Percentiles rank a stretch among this genome's conserved stretches.
Evolutionary conservation across 169 alveolate species (phyloP).

Genomic region (Eimeria sp.): DNA sequence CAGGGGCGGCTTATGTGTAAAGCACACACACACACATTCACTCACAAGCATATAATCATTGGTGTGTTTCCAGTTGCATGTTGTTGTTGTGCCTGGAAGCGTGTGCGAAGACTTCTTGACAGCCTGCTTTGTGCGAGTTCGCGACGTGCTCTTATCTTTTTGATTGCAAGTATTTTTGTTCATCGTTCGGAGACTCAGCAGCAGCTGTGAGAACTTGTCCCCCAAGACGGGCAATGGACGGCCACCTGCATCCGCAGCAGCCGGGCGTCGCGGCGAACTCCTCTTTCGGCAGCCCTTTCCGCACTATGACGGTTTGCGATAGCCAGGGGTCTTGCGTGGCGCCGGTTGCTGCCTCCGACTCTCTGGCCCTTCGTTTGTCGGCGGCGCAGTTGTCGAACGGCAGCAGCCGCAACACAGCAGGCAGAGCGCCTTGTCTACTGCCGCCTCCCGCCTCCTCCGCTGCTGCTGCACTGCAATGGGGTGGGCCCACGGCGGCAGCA

Average conservation of each 20-base stretch:
- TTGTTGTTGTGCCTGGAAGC: too few species aligned
- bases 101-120: neutral
- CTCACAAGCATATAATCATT: too few species aligned
- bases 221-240: constrained; percentile 10
- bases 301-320: neutral
- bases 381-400: neutral
- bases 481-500: neutral
- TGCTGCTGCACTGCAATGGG: constrained; percentile 11
- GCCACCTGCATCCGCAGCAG: constrained; percentile 40
- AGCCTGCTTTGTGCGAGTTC: neutral
- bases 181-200: neutral
- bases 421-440: constrained; percentile 1
- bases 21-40: neutral
- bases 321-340: neutral
- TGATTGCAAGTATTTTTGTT: neutral
- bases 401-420: constrained; percentile 23
- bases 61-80: neutral
- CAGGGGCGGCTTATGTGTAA: too few species aligned
- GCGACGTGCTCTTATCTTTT: neutral
- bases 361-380: constrained; percentile 15
- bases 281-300: constrained; percentile 8
- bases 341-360: neutral
- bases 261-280: constrained; percentile 21
- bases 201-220: neutral
- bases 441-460: neutral